A percentile compares a stretch with the other conserved stretches of the same genome.
phyloP scores from a whole-genome alignment of 2,329 filamentous ascomycete genomes.

The Akanthomyces dipterigenus region DNA sequence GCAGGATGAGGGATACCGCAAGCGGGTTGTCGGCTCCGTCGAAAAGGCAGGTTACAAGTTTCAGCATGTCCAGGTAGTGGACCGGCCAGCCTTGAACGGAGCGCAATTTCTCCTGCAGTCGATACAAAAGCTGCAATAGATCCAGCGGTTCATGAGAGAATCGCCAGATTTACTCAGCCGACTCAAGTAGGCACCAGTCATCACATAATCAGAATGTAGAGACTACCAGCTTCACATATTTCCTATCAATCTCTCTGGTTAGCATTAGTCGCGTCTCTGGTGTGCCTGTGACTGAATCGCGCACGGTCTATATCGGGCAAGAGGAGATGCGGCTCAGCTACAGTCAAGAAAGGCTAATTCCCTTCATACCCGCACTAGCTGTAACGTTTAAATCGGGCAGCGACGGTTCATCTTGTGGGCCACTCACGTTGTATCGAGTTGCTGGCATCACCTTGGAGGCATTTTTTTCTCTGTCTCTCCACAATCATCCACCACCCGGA shows the following conservation, averaged over 20 bases:
- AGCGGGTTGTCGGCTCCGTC: slow-evolving; percentile 6
- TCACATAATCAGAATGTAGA: not conserved
- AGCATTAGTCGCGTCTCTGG: not conserved
- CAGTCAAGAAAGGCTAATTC: not conserved
- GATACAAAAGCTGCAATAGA: not conserved
- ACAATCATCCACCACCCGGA: too few relatives aligned
- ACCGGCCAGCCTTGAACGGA: slow-evolving; percentile 15
- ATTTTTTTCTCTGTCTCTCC: not conserved
- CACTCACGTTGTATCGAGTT: slow-evolving; percentile 3
- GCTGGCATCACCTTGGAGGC: not conserved
- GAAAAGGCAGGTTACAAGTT: slow-evolving; percentile 14
- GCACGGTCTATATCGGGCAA: slow-evolving; percentile 7
- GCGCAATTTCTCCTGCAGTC: slow-evolving; percentile 8
- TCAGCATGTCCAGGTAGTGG: slow-evolving; percentile 13
- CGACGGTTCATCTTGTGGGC: slow-evolving; percentile 1
- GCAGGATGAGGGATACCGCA: slow-evolving; percentile 15
- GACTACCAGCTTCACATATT: not conserved
- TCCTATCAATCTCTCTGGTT: not conserved
- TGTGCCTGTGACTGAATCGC: not conserved
- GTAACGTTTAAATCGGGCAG: slow-evolving; percentile 12
- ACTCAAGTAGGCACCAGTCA: not conserved
- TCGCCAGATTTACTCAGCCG: not conserved
- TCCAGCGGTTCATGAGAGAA: not conserved
- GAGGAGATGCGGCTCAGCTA: slow-evolving; percentile 5
- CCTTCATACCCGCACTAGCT: slow-evolving; percentile 9